Conservation (phyloP, 148 eudicot genomes). For the Beta vulgaris region DNA sequence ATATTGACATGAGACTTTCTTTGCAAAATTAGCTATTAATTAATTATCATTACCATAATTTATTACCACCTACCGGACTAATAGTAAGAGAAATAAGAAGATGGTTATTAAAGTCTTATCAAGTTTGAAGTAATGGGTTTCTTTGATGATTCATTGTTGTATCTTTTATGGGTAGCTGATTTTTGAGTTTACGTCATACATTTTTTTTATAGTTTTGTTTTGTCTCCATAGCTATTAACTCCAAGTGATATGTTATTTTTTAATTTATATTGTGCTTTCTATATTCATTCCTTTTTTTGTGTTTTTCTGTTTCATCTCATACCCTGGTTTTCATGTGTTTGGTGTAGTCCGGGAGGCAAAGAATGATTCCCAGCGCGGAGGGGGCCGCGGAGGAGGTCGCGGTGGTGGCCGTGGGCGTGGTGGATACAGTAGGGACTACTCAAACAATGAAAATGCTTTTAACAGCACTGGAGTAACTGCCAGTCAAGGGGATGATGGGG, state of each 20-base stretch:
- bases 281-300: not conserved
- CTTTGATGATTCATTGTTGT: not conserved
- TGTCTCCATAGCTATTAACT: not conserved
- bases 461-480: constrained; percentile 38
- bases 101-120: not conserved
- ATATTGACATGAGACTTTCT: too few species aligned
- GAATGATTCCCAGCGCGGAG: constrained; percentile 57
- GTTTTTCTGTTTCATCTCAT: not conserved
- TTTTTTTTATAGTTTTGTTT: too few species aligned
- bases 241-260: not conserved
- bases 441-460: constrained; percentile 48
- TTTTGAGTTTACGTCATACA: not conserved
- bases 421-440: constrained; percentile 53
- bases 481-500: constrained; percentile 55
- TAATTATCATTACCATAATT: too few species aligned
- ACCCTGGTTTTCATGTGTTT: not conserved
- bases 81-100: too few species aligned
- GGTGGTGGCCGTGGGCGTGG: constrained; percentile 57
- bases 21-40: too few species aligned
- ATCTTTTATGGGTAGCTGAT: not conserved
- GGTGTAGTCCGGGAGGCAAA: constrained; percentile 64
- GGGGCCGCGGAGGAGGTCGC: constrained; percentile 60
- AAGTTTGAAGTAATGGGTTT: not conserved
- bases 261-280: not conserved
- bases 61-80: too few species aligned